Base-by-base conservation (phyloP, 163 green algal genomes). In the Prototheca wickerhamii region DNA sequence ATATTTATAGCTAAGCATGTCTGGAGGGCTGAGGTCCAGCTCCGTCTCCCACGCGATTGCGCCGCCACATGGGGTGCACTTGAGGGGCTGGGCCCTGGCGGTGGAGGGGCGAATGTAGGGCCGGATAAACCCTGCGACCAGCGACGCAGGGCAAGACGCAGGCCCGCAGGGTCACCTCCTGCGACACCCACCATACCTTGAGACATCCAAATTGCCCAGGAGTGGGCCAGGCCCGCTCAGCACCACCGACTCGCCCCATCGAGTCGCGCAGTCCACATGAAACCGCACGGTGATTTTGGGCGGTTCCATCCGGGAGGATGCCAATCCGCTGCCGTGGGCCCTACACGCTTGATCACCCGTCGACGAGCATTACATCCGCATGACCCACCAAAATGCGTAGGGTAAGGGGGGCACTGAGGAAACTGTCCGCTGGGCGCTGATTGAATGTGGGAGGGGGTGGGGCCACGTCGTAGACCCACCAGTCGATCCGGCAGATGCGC, bases 41-140 rank as follows among this genome's bases (percentile, higher is more conserved):
- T 82, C 59, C 12, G 72, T 82, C 66, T 92, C 77, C 89, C 89
- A 95, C 23, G 92, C 71, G 42, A 95, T 65, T 3, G 74, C 58
- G 2, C 89, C 79, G 35, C 75, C 75, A 23, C 71, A 70, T 52
- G 92, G 82, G 10, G 78, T 70, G 63, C 87, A 93, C 8, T 63
- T 76, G 71, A 94, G 52, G 51, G 43, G 61, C 7, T 73, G 53
- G 2, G 50, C 71, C 60, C 70, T 72, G n/a, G n/a, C n/a, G n/a
- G n/a, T n/a, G n/a, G n/a, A n/a, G n/a, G n/a, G n/a, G n/a, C n/a
- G n/a, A n/a, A n/a, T n/a, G n/a, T n/a, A n/a, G n/a, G n/a, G n/a
- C n/a, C 21, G 21, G 37, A 20, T 58, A 21, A 54, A 40, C 1
- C 40, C 17, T 32, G 49, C 5, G 31, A 31, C 21, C 29, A 15